Conservation (phyloP, 108 stramenopile genomes). For the Epithemia pelagica region DNA sequence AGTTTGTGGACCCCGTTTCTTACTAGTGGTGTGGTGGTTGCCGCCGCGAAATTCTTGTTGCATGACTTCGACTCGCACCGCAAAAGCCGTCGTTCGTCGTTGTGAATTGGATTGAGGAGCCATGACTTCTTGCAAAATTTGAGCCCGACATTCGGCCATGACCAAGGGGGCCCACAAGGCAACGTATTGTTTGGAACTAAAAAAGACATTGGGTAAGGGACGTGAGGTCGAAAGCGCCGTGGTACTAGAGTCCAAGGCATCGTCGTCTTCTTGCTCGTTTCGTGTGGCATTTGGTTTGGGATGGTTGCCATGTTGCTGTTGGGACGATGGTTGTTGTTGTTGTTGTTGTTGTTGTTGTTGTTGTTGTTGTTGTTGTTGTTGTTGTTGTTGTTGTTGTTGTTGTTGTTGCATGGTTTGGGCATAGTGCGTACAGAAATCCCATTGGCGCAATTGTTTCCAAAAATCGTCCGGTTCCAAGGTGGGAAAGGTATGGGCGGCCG, state of each 20-base stretch:
- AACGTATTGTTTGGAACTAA: slow-evolving; percentile 62
- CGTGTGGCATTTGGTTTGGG: neutral
- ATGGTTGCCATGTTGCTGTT: no score
- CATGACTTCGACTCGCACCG: neutral
- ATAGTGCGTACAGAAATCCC: slow-evolving; percentile 67
- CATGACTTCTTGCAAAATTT: slow-evolving; percentile 50
- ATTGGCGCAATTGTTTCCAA: slow-evolving; percentile 73
- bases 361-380: no score
- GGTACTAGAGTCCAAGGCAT: neutral
- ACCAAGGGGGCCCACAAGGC: slow-evolving; percentile 73
- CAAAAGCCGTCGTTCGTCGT: neutral
- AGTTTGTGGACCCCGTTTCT: neutral
- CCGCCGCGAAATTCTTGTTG: neutral
- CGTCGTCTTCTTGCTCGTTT: slow-evolving; percentile 7
- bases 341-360: no score
- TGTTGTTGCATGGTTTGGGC: slow-evolving; percentile 17
- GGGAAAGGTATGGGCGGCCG: neutral
- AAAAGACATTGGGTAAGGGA: slow-evolving; percentile 67
- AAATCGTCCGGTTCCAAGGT: slow-evolving; percentile 51
- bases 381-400: slow-evolving; percentile 10
- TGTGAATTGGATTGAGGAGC: neutral
- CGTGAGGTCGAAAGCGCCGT: no score
- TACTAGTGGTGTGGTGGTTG: neutral
- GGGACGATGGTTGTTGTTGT: no score
- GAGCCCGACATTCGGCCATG: slow-evolving; percentile 65